Base-by-base conservation (phyloP, 2,329 filamentous ascomycete genomes). In the Fusarium devonianum region DNA sequence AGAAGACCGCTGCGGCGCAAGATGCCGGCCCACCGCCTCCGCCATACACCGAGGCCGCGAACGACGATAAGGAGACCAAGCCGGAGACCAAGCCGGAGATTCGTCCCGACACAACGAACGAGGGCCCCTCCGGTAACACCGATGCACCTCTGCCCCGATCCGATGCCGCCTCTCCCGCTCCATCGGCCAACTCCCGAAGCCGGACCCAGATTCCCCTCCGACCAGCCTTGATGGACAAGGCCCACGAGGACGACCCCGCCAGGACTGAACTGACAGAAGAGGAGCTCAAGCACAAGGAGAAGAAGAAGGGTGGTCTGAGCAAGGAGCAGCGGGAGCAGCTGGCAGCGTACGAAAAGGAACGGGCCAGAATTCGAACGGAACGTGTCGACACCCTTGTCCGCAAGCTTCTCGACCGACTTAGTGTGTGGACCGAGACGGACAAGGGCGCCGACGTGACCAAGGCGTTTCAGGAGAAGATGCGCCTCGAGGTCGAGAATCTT, bases 381-480 rank as follows among this genome's bases (percentile, higher is more conserved):
- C 90, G 94, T 53, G 90, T 99, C 18, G 85, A 91, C 52, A 94
- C 85, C 6, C 82, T 99, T 12, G 80, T 86, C 10, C 85, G 86
- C 70, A 97, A 97, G 76, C 82, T 99, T 17, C 76, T 94, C 52
- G 91, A 97, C 71, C 88, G 92, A 49, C 84, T 97, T 67, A 92
- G 88, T 59, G 86, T 97, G 30, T 97, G 92, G 93, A 97, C 94
- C 5, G 94, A 99, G 78, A 97, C 93, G 4, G 94, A 97, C 75
- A 96, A 94, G 76, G 84, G 88, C 34, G 55, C 74, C 11, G 92
- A 96, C 63, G 90, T 97, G 51, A 97, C 93, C 23, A 78, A 77
- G 49, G 90, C 94, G 0, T 99, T 97, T 78, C 87, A 92, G 71
- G 90, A 93, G 70, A 97, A 99, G 83, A 97, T 90, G 62, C 84